These are phyloP conservation scores for Mycena amicta DNA, from an alignment of 768 basidiomycete genomes.

Conservation along the genomic window DNA sequence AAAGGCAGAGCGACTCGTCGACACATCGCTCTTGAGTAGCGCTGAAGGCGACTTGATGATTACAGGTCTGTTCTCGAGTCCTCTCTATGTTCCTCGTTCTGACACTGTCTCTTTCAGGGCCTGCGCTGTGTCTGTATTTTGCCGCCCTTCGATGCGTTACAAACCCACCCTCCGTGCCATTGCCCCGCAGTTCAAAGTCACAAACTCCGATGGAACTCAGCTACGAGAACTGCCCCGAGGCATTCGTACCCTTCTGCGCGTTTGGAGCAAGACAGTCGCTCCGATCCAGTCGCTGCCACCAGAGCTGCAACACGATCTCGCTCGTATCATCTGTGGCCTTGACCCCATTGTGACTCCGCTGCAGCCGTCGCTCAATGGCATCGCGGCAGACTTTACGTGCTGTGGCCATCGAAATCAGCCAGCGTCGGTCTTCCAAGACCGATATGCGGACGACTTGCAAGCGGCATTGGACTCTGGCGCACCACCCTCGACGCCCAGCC, in stretches of 20 bases:
- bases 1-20: constrained; percentile 72
- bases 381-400: constrained; percentile 81
- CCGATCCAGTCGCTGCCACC: constrained; percentile 63
- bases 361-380: constrained; percentile 50
- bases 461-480: constrained; percentile 73
- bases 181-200: constrained; percentile 58
- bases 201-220: constrained; percentile 51
- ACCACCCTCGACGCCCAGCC: constrained; percentile 28
- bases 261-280: constrained; percentile 73
- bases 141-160: constrained; percentile 78
- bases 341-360: constrained; percentile 45
- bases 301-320: constrained; percentile 79
- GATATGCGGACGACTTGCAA: constrained; percentile 75
- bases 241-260: constrained; percentile 70
- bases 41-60: constrained; percentile 88
- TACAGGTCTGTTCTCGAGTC: constrained; percentile 54
- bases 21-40: constrained; percentile 70
- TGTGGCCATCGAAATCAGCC: constrained; percentile 89
- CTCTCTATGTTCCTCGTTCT: not conserved
- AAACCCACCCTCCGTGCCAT: constrained; percentile 77
- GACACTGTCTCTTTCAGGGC: constrained; percentile 46
- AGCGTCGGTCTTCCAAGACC: constrained; percentile 85
- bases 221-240: constrained; percentile 57
- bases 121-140: constrained; percentile 83
- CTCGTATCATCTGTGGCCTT: constrained; percentile 74